Evolutionary conservation across 805 yeast genomes (phyloP).

Genomic region (Barnettozyma sp.): DNA sequence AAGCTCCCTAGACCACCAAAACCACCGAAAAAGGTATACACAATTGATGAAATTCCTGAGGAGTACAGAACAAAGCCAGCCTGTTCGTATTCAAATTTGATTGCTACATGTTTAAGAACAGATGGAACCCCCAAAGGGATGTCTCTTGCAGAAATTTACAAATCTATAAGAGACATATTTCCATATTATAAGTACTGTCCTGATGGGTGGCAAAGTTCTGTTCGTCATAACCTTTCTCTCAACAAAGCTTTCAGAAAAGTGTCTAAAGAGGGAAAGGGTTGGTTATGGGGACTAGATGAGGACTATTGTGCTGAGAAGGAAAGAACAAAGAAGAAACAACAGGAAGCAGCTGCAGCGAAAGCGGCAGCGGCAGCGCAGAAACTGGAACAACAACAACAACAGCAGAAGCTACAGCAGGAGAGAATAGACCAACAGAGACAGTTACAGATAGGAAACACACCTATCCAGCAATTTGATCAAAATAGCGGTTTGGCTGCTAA

Average conservation of each 20-base stretch:
- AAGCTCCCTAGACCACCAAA: constrained; percentile 45
- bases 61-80: constrained; percentile 82
- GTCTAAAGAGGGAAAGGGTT: constrained; percentile 85
- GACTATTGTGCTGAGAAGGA: constrained; percentile 79
- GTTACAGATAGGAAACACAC: constrained; percentile 18
- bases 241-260: constrained; percentile 81
- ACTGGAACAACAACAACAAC: constrained; percentile 43
- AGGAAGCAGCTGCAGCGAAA: constrained; percentile 55
- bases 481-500: constrained; percentile 5
- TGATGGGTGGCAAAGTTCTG: constrained; percentile 96
- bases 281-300: constrained; percentile 92
- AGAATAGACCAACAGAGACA: constrained; percentile 24
- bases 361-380: constrained; percentile 49
- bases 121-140: constrained; percentile 65
- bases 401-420: constrained; percentile 24
- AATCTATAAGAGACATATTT: constrained; percentile 76
- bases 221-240: constrained; percentile 80
- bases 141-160: constrained; percentile 78
- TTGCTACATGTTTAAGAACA: constrained; percentile 69
- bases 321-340: constrained; percentile 57
- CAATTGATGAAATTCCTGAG: constrained; percentile 81
- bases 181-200: constrained; percentile 93
- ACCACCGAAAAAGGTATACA: constrained; percentile 56
- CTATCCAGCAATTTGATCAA: constrained; percentile 13
- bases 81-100: constrained; percentile 70